These are phyloP conservation scores for Diplodia intermedia DNA, from an alignment of 2,329 filamentous ascomycete species.

Conservation along the genomic window DNA sequence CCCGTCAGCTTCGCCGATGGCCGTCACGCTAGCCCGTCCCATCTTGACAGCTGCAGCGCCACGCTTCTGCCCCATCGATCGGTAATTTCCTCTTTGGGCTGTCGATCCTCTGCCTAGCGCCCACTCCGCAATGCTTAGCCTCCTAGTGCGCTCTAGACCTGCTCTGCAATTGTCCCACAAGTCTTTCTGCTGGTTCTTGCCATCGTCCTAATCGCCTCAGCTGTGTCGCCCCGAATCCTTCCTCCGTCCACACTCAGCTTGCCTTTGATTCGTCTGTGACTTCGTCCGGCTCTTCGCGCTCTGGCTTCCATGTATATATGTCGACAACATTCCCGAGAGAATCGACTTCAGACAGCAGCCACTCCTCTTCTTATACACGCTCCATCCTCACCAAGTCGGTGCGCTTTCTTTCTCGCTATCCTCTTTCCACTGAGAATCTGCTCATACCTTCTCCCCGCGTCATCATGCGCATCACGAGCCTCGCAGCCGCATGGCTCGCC, in stretches of 20 bases:
- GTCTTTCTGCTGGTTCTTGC: not conserved
- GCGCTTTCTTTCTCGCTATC: not conserved
- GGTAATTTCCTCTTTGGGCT: not conserved
- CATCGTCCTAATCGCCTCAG: not conserved
- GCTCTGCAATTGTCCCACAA: not conserved
- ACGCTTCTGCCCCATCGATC: not conserved
- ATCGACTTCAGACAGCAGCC: not conserved
- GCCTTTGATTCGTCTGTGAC: not conserved
- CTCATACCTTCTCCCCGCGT: not conserved
- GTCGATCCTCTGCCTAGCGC: conserved; percentile 1
- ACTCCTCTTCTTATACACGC: not conserved
- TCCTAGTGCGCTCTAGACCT: not conserved
- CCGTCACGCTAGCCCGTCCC: conserved; percentile 9
- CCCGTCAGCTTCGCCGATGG: conserved; percentile 3
- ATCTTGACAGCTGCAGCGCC: conserved; percentile 6
- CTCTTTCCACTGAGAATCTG: not conserved
- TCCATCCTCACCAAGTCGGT: no score
- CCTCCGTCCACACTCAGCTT: not conserved
- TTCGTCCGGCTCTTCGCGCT: not conserved
- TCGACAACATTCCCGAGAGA: not conserved
- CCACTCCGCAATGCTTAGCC: conserved; percentile 20
- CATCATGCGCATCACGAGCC: conserved; percentile 36
- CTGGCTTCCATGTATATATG: conserved; percentile 12
- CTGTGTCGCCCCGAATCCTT: no score
- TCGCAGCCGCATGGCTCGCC: conserved; percentile 36